Evolutionary conservation across 2,329 filamentous ascomycete species (phyloP), one percentile per base, ranked within the genome.

Genomic region (Trichocomaceae sp.): DNA sequence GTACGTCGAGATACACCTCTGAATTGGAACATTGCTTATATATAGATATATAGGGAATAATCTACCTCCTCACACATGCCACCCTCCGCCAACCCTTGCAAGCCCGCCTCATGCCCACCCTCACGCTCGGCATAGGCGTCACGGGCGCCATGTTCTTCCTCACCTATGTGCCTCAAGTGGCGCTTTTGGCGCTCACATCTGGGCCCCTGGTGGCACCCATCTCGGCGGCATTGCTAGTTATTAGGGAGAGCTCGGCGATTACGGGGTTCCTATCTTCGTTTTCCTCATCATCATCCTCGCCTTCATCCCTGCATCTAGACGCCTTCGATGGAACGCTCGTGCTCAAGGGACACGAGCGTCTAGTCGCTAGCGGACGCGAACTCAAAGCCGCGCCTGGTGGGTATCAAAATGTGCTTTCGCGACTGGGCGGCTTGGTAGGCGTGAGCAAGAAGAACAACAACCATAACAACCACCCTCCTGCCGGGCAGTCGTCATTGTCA

Each of bases 101-200:
- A 23, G 72, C 75, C n/a, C 80, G 79, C 51, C 72, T 85, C 35
- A 68, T 76, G 2, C 78, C 80, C 2, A 90, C 86, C 26, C 62
- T 95, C 50, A 78, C 80, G 1, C 79, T 96, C 2, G 90, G 88
- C 13, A 70, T 85, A 9, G 81, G 82, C 45, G 84, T 96, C 46
- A 85, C 91, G 1, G 77, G 78, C 10, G 77, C 82, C 69, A 95
- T 96, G 89, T 96, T 97, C 72, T 76, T 87, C 62, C 84, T 96
- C 67, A 87, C 90, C 48, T 96, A 96, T 69, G 67, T 85, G 8
- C 92, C 92, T 0, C 92, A 96, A 75, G 81, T 90, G 22, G 87
- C 90, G 0, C 71, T 96, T 13, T 80, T 96, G 45, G 80, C 90
- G 50, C 84, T 96, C 63, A 87, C 95, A 59, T 92, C 90, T 60